Conservation (phyloP, 768 basidiomycete species). For the Tricholoma hemisulphureum region DNA sequence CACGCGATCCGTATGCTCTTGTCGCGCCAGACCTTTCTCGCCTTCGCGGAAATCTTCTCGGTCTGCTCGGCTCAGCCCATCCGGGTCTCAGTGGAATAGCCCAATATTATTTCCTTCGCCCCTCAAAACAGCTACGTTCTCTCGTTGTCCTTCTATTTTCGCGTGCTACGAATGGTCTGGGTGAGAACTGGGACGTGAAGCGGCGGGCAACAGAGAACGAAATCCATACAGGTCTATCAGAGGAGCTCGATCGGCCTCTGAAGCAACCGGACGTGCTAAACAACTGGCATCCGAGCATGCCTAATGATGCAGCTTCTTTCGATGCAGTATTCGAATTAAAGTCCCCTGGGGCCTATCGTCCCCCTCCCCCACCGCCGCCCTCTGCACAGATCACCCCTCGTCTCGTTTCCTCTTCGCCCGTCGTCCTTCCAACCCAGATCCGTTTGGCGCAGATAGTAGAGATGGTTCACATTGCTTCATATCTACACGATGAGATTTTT, state of each 20-base stretch:
- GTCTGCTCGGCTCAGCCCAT: constrained; percentile 84
- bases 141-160: constrained; percentile 86
- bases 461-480: constrained; percentile 95
- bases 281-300: constrained; percentile 89
- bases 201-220: constrained; percentile 60
- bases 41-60: constrained; percentile 69
- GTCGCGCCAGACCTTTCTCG: constrained; percentile 71
- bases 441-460: constrained; percentile 95
- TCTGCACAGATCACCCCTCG: constrained; percentile 18
- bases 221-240: constrained; percentile 48
- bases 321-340: constrained; percentile 52
- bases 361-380: constrained; percentile 30
- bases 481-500: constrained; percentile 90
- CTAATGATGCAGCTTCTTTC: constrained; percentile 73
- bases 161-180: constrained; percentile 91
- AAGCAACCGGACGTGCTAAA: constrained; percentile 78
- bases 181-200: constrained; percentile 59
- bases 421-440: constrained; percentile 81
- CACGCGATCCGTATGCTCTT: constrained; percentile 65
- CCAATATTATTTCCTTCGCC: constrained; percentile 86
- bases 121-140: constrained; percentile 89
- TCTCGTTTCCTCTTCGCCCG: constrained; percentile 33
- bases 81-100: constrained; percentile 86
- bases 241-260: constrained; percentile 76
- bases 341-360: constrained; percentile 34